Conservation (phyloP, 2,329 filamentous ascomycete species). For the Stemphylium lycopersici region DNA sequence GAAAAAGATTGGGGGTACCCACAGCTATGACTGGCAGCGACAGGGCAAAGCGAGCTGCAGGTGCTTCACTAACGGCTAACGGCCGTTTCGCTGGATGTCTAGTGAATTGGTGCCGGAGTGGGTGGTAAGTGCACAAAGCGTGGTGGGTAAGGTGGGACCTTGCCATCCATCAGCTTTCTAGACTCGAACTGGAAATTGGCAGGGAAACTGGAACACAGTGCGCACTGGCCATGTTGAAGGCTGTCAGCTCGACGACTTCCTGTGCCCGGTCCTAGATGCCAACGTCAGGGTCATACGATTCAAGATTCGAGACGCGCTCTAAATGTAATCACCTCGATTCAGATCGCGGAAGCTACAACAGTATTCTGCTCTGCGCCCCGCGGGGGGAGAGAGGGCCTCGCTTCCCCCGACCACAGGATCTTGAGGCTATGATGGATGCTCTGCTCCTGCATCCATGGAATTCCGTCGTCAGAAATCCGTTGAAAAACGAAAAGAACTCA, state of each 20-base stretch:
- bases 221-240: conserved; percentile 1
- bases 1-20: background rate
- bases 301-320: conserved; percentile 4
- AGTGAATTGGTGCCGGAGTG: background rate
- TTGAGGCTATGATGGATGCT: background rate
- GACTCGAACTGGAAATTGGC: background rate
- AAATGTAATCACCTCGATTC: background rate
- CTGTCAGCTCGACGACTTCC: background rate
- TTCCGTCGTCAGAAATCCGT: background rate
- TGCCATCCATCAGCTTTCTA: background rate
- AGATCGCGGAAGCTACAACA: background rate
- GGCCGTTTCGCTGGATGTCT: background rate
- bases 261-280: background rate
- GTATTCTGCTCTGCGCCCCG: background rate
- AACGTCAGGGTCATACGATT: conserved; percentile 8
- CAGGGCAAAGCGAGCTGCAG: conserved; percentile 2
- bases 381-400: background rate
- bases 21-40: background rate
- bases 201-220: background rate
- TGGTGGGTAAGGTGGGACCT: background rate
- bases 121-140: background rate
- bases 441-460: background rate
- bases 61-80: background rate
- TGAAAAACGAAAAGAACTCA: background rate
- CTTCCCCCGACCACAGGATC: background rate